Base-by-base conservation (phyloP, 306 rosid species). In the Carpinus viminea region DNA sequence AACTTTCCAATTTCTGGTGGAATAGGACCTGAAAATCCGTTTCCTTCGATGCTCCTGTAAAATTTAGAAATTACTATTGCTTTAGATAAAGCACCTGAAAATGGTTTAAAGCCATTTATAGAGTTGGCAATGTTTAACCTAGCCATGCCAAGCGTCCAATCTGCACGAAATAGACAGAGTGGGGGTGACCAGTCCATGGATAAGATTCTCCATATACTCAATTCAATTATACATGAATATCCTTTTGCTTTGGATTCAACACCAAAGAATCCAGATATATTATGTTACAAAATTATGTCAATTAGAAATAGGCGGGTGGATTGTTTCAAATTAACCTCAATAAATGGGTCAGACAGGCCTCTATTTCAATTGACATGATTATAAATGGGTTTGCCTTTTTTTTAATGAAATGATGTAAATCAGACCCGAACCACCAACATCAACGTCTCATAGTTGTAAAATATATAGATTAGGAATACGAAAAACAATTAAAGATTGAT, bases 41-140 rank as follows among this genome's bases (percentile, higher is more conserved):
- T 94, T 73, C 97, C 98, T 88, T 94, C 98, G 2, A 94, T 87
- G 81, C 95, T 91, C 84, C 98, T 92, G 91, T n/a, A 75, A 76
- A 47, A 79, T n/a, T 62, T 71, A 83, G 54, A 70, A 38, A 81
- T 3, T 66, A 66, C 60, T 64, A 59, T 38, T 46, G 43, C 41
- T 66, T 43, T 51, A 38, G 65, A 69, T 11, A 73, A 73, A 73
- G 59, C 24, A 68, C 15, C 24, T 76, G 13, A 72, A 77, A n/a
- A 38, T 56, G 24, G 56, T 74, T 71, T 18, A 61, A 76, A 36
- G 43, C 75, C 17, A 13, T n/a, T 80, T n/a, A 68, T 16, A 76
- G 17, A 80, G 28, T 59, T 28, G 60, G 82, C 41, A 60, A 78
- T 66, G 50, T 66, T 57, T 18, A 66, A 66, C 45, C 24, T 66